Conservation (phyloP, 192 early-diverging fungal species). For the Backusella westeae region DNA sequence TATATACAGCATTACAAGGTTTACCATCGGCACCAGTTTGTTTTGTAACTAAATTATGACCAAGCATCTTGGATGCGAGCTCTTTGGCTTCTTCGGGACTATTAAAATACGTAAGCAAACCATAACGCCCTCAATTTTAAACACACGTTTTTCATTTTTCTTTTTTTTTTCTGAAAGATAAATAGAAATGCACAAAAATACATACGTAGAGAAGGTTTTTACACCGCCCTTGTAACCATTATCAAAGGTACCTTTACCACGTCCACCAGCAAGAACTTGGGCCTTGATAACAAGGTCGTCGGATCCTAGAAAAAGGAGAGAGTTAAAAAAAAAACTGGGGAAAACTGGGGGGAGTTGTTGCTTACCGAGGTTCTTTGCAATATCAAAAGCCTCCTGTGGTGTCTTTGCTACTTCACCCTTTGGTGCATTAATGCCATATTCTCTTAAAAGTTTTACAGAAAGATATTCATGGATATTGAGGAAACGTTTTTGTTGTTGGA, state of each 20-base stretch:
- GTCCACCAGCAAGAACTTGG: conserved; percentile 96
- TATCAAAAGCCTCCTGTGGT: conserved; percentile 83
- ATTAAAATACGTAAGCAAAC: conserved; percentile 13
- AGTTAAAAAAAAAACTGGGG: neutral
- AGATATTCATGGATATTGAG: conserved; percentile 98
- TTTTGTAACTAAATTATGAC: conserved; percentile 97
- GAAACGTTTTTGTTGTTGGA: conserved; percentile 71
- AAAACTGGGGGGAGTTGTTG: neutral
- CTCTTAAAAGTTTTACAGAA: conserved; percentile 87
- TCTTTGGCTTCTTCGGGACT: conserved; percentile 86
- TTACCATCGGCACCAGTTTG: conserved; percentile 96
- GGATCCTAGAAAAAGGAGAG: conserved; percentile 16
- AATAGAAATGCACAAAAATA: conserved; percentile 4
- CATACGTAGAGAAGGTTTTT: conserved; percentile 87
- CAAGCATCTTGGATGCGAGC: conserved; percentile 93
- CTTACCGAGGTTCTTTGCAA: conserved; percentile 79
- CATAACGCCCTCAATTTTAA: neutral
- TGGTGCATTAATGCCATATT: conserved; percentile 92
- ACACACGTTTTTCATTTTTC: neutral
- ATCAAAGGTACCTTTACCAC: conserved; percentile 97
- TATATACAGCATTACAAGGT: conserved; percentile 89
- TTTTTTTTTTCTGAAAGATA: neutral
- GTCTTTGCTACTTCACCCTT: conserved; percentile 85
- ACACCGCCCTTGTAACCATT: conserved; percentile 97
- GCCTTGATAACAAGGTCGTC: conserved; percentile 39